Base-by-base conservation (phyloP, 257 asterid species). In the Pogostemon cablin region DNA sequence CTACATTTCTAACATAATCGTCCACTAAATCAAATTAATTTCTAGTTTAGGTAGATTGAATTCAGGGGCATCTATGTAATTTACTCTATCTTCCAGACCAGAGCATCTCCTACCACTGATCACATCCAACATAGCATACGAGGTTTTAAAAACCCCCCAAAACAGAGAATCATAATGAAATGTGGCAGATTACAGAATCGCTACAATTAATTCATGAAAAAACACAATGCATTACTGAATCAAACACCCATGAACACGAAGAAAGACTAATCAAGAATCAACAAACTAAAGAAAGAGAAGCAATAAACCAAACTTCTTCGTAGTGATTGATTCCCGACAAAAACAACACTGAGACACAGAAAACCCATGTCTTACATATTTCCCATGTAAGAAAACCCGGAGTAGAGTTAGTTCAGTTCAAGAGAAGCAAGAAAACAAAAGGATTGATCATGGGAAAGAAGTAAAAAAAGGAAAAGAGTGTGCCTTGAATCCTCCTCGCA, bases 161-260 rank as follows among this genome's bases (percentile, higher is more conserved):
- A 15, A 50, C 65, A 71, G 53, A 59, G 35, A n/a, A 55, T 5
- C 74, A 41, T 4, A 41, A 47, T 35, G 65, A 4, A 65, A 47
- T 4, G 11, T 37, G 3, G 6, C 5, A 15, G 59, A 67, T 35
- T 38, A 12, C 68, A 62, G 47, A 67, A 48, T 53, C 40, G 44
- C 20, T 39, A 9, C 35, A 68, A 4, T 6, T 42, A 71, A 59
- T 50, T 1, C 10, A 1, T 65, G 12, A 20, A 60, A 6, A 47
- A 58, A 50, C 54, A 77, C 9, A 56, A 63, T 34, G 73, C 69
- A 35, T 47, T 2, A 7, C 12, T 67, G 59, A 40, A 41, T 54
- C 12, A 40, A 9, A 41, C 76, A 63, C 69, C 76, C 72, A 78
- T 37, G 68, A 59, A 50, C 10, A 40, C 2, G 5, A 63, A 47